Base-by-base conservation (phyloP, 2,329 filamentous ascomycete species). In the Exophiala sideris region DNA sequence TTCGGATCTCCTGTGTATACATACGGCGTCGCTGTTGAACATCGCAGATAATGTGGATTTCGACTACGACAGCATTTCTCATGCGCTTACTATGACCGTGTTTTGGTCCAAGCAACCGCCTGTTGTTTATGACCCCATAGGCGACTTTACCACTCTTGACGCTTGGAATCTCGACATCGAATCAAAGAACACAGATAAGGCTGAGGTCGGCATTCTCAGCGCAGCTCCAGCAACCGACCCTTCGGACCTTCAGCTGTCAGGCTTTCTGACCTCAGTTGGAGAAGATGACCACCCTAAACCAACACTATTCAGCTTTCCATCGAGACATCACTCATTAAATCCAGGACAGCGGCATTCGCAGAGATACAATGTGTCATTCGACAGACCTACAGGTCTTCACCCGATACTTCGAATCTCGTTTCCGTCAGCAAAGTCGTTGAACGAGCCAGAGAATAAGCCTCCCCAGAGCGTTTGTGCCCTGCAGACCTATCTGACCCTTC, bases 401-500 rank as follows among this genome's bases (percentile, higher is more conserved):
- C 92, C 92, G 1, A 88, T 84, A 0, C 76, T 96, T 56, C 81
- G 85, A 62, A 77, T 95, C 48, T 78, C 73, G 2, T 73, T 96
- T 34, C 78, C 79, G 42, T 74, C 76, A 3, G 61, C 69, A 12
- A 73, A 72, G 20, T 67, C 75, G 18, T 72, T 80, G 12, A 80
- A 79, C 0, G 71, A 76, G 63, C 68, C 79, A 47, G 7, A 64
- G 66, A 56, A 61, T 29, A 68, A 68, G 29, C 69, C 71, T 0
- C 53, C 63, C 1, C 78, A 80, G 40, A 73, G 77, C n/a, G 73
- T 76, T 29, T 96, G 92, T 70, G 79, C 80, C 12, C 76, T 91
- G 1, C 85, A 96, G 71, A 81, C 88, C 9, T 89, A 95, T 70
- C 73, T 96, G 21, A 95, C 89, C 0, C 81, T 96, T 2, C 91